phyloP scores from a whole-genome alignment of 2,329 filamentous ascomycete species.

The Clonostachys byssicola region DNA sequence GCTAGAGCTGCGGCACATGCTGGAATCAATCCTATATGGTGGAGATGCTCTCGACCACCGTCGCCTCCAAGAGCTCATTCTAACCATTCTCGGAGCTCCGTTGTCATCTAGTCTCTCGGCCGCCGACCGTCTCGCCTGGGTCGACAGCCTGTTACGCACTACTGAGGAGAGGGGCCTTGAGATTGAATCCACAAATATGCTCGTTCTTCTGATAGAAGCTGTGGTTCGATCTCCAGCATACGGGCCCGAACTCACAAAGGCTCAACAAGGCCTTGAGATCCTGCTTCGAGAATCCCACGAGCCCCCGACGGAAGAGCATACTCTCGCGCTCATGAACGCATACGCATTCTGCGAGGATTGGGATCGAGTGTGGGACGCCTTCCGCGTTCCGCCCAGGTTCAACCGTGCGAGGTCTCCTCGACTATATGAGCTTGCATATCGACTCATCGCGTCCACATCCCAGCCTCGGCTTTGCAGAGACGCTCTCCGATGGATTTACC shows the following conservation, averaged over 20 bases:
- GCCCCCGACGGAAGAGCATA: slow-evolving; percentile 30
- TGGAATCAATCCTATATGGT: slow-evolving; percentile 28
- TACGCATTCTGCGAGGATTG: slow-evolving; percentile 45
- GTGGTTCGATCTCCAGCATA: slow-evolving; percentile 23
- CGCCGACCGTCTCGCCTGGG: slow-evolving; percentile 25
- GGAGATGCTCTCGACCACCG: slow-evolving; percentile 27
- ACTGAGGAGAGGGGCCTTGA: slow-evolving; percentile 39
- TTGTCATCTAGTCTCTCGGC: slow-evolving; percentile 11
- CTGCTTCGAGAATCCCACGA: slow-evolving; percentile 31
- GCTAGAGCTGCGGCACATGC: slow-evolving; percentile 4
- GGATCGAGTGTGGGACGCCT: slow-evolving; percentile 56
- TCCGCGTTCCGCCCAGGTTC: slow-evolving; percentile 49
- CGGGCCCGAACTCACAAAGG: slow-evolving; percentile 23
- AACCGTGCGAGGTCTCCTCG: slow-evolving; percentile 38
- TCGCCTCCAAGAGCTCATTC: slow-evolving; percentile 29
- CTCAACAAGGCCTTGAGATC: slow-evolving; percentile 38
- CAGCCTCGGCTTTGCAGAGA: slow-evolving; percentile 38
- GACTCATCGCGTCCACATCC: slow-evolving; percentile 35
- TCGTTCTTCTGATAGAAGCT: slow-evolving; percentile 40
- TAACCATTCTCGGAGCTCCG: slow-evolving; percentile 24
- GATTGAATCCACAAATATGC: slow-evolving; percentile 38
- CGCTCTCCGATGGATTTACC: slow-evolving; percentile 47
- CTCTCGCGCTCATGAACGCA: slow-evolving; percentile 35
- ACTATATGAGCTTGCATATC: slow-evolving; percentile 53
- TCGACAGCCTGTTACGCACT: slow-evolving; percentile 36